phyloP scores from a whole-genome alignment of 495 filamentous ascomycete species.

The Tetracladium setigerum region DNA sequence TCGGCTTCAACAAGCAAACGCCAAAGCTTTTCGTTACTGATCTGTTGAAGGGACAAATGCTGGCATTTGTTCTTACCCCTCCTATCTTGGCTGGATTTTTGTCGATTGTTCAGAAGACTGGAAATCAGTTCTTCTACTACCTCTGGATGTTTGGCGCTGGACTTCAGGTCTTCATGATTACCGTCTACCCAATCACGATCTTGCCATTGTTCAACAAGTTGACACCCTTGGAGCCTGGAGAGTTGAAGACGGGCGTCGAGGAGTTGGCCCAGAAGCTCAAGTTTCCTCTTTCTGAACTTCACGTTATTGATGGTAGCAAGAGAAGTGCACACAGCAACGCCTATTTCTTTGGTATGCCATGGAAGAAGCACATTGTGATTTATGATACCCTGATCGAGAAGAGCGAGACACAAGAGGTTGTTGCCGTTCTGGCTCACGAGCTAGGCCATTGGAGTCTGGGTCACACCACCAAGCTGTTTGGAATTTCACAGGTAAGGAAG shows the following conservation, averaged over 20 bases:
- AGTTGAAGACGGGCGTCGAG: slow-evolving; percentile 83
- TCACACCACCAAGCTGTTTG: slow-evolving; percentile 88
- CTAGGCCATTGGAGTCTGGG: slow-evolving; percentile 94
- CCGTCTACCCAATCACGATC: slow-evolving; percentile 91
- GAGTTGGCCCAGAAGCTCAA: slow-evolving; percentile 73
- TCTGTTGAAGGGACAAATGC: slow-evolving; percentile 81
- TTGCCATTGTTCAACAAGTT: slow-evolving; percentile 97
- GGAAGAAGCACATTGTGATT: slow-evolving; percentile 99
- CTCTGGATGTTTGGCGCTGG: slow-evolving; percentile 87
- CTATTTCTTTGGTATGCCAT: slow-evolving; percentile 95
- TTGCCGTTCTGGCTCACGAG: slow-evolving; percentile 91
- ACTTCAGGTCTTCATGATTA: slow-evolving; percentile 88
- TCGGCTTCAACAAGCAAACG: slow-evolving; percentile 98
- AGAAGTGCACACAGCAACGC: slow-evolving; percentile 95
- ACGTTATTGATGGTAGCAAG: slow-evolving; percentile 97
- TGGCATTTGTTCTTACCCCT: slow-evolving; percentile 68
- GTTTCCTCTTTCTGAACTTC: slow-evolving; percentile 83
- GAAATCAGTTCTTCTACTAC: slow-evolving; percentile 92
- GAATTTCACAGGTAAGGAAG: slow-evolving; percentile 70
- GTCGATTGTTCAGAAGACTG: slow-evolving; percentile 84
- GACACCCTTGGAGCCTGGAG: slow-evolving; percentile 79
- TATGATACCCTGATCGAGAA: slow-evolving; percentile 97
- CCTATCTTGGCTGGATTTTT: slow-evolving; percentile 88
- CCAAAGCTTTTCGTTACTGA: slow-evolving; percentile 82
- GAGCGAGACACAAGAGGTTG: slow-evolving; percentile 82